Percentiles rank a stretch among this genome's conserved stretches.
phyloP scores from a whole-genome alignment of 1,284 basidiomycete species.

The Pascua sp. region DNA sequence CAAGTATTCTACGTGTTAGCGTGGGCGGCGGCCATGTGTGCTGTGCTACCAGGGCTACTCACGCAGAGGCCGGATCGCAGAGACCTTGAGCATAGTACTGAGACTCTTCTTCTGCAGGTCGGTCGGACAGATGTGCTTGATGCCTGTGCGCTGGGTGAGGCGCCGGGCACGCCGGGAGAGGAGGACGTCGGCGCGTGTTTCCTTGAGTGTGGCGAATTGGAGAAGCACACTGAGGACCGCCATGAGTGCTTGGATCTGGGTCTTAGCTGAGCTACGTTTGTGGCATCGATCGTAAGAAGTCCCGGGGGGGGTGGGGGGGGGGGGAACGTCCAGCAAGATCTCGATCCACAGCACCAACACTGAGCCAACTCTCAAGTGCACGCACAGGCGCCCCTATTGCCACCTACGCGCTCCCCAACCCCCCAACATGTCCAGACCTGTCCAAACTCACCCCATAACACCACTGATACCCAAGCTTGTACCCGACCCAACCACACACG shows the following conservation, averaged over 20 bases:
- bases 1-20: constrained; percentile 39
- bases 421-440: no score
- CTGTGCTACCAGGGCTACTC: constrained; percentile 5
- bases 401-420: no score
- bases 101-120: constrained; percentile 45
- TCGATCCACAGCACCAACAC: no score
- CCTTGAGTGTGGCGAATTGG: constrained; percentile 40
- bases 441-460: constrained; percentile 32
- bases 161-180: constrained; percentile 46
- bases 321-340: no score
- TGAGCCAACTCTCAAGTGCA: no score
- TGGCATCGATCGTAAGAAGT: no score
- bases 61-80: constrained; percentile 40
- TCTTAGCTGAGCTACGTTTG: neutral
- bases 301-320: no score
- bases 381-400: no score
- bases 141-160: constrained; percentile 48
- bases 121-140: constrained; percentile 37
- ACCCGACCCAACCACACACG: constrained; percentile 31
- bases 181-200: constrained; percentile 51
- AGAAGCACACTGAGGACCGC: constrained; percentile 37
- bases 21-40: neutral
- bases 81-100: constrained; percentile 38
- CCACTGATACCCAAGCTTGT: constrained; percentile 34
- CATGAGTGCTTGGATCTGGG: constrained; percentile 28